Conservation (phyloP, 495 filamentous ascomycete species). For the Niebla homalea region DNA sequence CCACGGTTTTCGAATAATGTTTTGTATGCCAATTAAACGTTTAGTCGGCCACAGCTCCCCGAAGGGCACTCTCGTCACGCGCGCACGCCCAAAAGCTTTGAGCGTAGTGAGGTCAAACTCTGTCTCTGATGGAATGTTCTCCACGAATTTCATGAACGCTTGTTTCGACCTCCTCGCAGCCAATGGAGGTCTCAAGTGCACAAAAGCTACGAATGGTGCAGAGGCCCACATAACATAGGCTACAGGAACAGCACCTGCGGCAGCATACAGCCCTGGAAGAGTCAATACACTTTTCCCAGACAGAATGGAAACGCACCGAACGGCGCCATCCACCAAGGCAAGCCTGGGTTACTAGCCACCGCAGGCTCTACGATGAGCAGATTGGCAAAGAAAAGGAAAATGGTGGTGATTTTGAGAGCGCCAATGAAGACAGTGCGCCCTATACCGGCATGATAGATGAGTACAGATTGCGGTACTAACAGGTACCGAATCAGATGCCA, state of each 20-base stretch:
- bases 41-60: conserved; percentile 35
- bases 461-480: conserved; percentile 42
- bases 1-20: conserved; percentile 26
- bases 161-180: conserved; percentile 59
- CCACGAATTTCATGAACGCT: conserved; percentile 48
- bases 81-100: conserved; percentile 46
- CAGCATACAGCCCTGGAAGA: conserved; percentile 30
- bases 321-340: conserved; percentile 32
- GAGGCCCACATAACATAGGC: conserved; percentile 51
- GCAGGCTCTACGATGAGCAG: conserved; percentile 45
- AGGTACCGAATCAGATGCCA: neutral
- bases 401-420: conserved; percentile 52
- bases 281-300: neutral
- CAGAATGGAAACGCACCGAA: conserved; percentile 26
- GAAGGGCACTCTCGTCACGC: conserved; percentile 31
- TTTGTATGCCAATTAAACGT: conserved; percentile 35
- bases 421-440: conserved; percentile 51
- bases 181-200: conserved; percentile 55
- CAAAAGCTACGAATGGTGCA: conserved; percentile 56
- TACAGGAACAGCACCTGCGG: conserved; percentile 50
- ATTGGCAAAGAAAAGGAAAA: conserved; percentile 56
- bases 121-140: conserved; percentile 47
- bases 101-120: conserved; percentile 59
- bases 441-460: conserved; percentile 63
- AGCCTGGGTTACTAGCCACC: conserved; percentile 36